Evolutionary conservation across 208 protist species (phyloP).

Genomic region (Trypanosoma vivax): DNA sequence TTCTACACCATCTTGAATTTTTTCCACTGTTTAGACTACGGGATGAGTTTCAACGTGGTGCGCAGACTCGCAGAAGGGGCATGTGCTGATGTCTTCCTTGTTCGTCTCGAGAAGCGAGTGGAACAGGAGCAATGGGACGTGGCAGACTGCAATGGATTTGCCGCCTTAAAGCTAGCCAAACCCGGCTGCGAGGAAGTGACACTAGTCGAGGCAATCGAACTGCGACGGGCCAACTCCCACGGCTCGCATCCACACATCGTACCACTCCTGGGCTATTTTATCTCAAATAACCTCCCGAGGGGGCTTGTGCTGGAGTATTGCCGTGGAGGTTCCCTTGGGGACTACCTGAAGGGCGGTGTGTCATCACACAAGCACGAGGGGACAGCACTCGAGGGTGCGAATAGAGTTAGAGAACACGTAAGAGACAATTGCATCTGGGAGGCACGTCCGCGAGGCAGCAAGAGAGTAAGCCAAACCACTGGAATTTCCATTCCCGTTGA

Average conservation of each 20-base stretch:
- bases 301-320: conserved; percentile 10
- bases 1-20: too few species aligned
- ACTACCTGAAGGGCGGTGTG: background rate
- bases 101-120: background rate
- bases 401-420: background rate
- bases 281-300: background rate
- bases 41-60: conserved; percentile 4
- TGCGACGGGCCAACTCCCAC: background rate
- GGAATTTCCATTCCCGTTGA: background rate
- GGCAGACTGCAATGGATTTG: background rate
- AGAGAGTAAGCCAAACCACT: background rate
- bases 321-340: conserved; percentile 9
- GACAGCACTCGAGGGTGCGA: background rate
- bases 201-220: conserved; percentile 6
- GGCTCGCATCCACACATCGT: conserved; percentile 10
- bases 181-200: background rate
- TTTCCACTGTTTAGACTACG: too few species aligned
- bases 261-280: conserved; percentile 4
- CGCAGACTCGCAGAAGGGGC: conserved; percentile 1
- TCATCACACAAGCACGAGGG: background rate
- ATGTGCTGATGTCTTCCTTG: conserved; percentile 9
- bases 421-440: background rate
- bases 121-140: too few species aligned
- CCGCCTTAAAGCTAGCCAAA: conserved; percentile 6
- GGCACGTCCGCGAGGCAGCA: background rate